These are phyloP conservation scores for Cryphonectria japonica DNA, from an alignment of 2,329 filamentous ascomycete genomes.

Conservation along the genomic window DNA sequence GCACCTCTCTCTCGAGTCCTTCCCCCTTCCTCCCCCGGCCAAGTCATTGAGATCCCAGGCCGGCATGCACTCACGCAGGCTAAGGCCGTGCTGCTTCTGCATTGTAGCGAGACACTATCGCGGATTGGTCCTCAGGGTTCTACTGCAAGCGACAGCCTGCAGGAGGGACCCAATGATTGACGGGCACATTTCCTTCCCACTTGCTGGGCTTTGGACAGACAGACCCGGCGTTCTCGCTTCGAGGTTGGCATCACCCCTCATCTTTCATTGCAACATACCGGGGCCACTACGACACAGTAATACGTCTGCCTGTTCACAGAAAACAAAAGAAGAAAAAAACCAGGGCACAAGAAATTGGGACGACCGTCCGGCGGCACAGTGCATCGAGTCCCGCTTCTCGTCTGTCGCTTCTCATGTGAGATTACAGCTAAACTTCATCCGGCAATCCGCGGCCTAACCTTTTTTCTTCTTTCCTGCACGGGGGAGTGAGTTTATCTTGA, in stretches of 20 bases:
- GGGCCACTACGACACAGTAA: background rate
- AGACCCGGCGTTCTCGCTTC: background rate
- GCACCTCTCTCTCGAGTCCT: slow-evolving; percentile 9
- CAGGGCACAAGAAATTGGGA: background rate
- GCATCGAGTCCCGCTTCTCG: background rate
- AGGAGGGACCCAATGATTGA: background rate
- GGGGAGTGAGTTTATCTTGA: slow-evolving; percentile 21
- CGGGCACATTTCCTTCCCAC: background rate
- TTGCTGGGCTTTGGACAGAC: background rate
- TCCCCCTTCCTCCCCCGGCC: background rate
- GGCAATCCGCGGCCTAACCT: slow-evolving; percentile 10
- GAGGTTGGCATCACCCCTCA: background rate
- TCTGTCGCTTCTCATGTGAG: background rate
- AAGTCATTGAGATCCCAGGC: slow-evolving; percentile 7
- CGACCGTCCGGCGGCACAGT: slow-evolving; percentile 8
- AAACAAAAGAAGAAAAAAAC: background rate
- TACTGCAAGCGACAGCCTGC: background rate
- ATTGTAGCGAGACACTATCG: background rate
- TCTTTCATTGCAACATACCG: background rate
- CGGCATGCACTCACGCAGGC: background rate
- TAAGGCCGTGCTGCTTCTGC: background rate
- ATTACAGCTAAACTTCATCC: slow-evolving; percentile 19
- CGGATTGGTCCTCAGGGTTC: background rate
- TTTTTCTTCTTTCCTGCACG: slow-evolving; percentile 11
- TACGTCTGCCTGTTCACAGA: background rate